Evolutionary conservation across 106 monocot species (phyloP).

Genomic region (Allium sativum): DNA sequence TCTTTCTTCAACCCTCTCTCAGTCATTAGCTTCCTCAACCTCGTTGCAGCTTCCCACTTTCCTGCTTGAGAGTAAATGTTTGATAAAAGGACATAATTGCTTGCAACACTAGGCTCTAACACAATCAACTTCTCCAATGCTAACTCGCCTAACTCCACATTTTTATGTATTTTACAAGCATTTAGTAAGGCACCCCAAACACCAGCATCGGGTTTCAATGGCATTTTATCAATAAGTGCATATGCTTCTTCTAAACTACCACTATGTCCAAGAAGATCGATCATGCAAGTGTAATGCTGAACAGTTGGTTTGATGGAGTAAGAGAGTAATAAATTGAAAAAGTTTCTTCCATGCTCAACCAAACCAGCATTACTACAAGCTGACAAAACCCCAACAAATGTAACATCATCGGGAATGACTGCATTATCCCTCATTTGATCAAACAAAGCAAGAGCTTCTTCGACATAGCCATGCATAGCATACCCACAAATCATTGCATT

Average conservation of each 20-base stretch:
- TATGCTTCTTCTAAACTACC: slow-evolving; percentile 46
- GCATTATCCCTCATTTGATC: slow-evolving; percentile 35
- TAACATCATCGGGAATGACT: slow-evolving; percentile 45
- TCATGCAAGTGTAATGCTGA: slow-evolving; percentile 77
- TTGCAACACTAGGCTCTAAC: slow-evolving; percentile 61
- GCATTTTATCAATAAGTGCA: slow-evolving; percentile 40
- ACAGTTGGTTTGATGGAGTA: slow-evolving; percentile 37
- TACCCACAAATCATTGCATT: slow-evolving; percentile 9
- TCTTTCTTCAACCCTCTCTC: slow-evolving; percentile 67
- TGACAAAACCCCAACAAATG: slow-evolving; percentile 64
- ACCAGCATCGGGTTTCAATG: slow-evolving; percentile 49
- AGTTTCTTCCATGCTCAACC: slow-evolving; percentile 28
- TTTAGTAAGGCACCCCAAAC: slow-evolving; percentile 76
- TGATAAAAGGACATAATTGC: slow-evolving; percentile 63
- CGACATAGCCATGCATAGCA: slow-evolving; percentile 5
- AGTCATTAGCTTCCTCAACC: slow-evolving; percentile 45
- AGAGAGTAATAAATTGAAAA: slow-evolving; percentile 37
- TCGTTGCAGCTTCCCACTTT: slow-evolving; percentile 49
- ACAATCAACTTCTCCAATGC: slow-evolving; percentile 58
- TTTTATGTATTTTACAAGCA: slow-evolving; percentile 51
- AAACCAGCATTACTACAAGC: slow-evolving; percentile 73
- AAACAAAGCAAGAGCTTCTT: slow-evolving; percentile 24
- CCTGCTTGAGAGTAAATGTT: slow-evolving; percentile 63
- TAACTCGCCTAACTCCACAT: slow-evolving; percentile 49
- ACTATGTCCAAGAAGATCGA: slow-evolving; percentile 64